A percentile compares a stretch with the other conserved stretches of the same genome.
Conservation (phyloP, 2,329 filamentous ascomycete genomes). For the Colletotrichum tanaceti region DNA sequence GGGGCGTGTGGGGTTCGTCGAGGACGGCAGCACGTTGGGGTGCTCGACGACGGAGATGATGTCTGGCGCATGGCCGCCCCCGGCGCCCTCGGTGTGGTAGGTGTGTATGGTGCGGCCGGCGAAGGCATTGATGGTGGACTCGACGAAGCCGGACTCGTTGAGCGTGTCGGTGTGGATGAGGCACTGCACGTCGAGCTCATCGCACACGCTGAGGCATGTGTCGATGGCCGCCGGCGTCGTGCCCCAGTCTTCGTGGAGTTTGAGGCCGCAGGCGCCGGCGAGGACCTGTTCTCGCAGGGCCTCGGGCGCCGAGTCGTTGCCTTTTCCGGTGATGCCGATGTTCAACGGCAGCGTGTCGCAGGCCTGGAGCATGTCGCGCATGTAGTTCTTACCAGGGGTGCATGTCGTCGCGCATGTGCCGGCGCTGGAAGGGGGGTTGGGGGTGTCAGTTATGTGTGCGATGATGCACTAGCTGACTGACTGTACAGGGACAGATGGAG, state of each 20-base stretch:
- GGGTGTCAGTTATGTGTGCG: constrained; percentile 41
- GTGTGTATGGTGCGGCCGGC: constrained; percentile 91
- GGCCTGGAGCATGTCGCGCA: constrained; percentile 90
- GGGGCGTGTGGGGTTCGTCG: constrained; percentile 91
- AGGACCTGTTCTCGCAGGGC: constrained; percentile 83
- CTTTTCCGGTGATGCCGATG: constrained; percentile 91
- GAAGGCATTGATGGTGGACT: constrained; percentile 88
- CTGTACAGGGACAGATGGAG: background rate
- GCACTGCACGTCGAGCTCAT: constrained; percentile 91
- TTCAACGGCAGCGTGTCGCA: constrained; percentile 86
- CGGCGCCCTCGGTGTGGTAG: constrained; percentile 96
- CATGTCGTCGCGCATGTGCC: constrained; percentile 94
- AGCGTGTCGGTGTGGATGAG: constrained; percentile 96
- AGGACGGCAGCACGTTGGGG: constrained; percentile 86
- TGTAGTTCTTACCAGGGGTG: constrained; percentile 85
- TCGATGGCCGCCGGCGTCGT: constrained; percentile 92
- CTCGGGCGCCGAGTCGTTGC: constrained; percentile 80
- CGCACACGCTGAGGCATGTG: constrained; percentile 84
- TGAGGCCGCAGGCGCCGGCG: constrained; percentile 89
- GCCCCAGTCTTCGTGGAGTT: constrained; percentile 97
- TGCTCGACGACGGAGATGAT: constrained; percentile 95
- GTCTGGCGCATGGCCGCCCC: constrained; percentile 93
- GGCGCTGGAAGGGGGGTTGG: constrained; percentile 63
- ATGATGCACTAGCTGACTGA: background rate
- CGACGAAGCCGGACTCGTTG: constrained; percentile 97